Evolutionary conservation across 371 early-diverging fungal species (phyloP), one percentile per base, ranked within the genome.

Genomic region (Nematocida displodere): DNA sequence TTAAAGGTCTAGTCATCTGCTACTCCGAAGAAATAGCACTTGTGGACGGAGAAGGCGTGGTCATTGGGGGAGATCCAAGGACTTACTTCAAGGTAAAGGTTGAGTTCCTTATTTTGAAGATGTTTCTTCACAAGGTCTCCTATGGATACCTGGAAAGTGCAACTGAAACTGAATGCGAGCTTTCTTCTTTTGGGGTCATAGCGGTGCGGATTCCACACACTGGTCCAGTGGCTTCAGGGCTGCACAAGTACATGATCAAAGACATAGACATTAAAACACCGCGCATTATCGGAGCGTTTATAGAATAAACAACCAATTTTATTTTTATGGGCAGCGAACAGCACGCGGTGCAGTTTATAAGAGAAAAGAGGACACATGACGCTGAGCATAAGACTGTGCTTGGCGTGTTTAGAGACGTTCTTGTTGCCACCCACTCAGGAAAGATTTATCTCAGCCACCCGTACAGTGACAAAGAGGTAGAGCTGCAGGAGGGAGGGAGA

Each of bases 1-100:
- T 71, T 5, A 58, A 44, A 48, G 58, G 59, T 36, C 20, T 71
- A 29, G 61, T 71, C 1, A 50, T 71, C n/a, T 59, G 75, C 36
- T 71, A 71, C 24, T 40, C 55, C 4, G 62, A 50, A n/a, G 44
- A 47, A 8, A 33, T 71, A 1, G 59, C 52, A 0, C 36, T 71
- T 17, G 3, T 49, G 17, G 26, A 59, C n/a, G 52, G 52, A n/a
- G 50, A 42, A 15, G 75, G 62, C 0, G 13, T 20, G 31, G 56
- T 71, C 2, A 4, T 36, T 4, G 58, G 44, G 20, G 42, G n/a
- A 39, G 75, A 50, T n/a, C 31, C 55, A 61, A 62, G 40, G 1
- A 37, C 61, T 2, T 62, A 59, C 36, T 76, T 61, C 15, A 71
- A 62, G 39, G 61, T 71, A 24, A 39, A 54, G 17, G 75, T 62